Conservation (phyloP, 1,284 basidiomycete species). For the Cryptococcus floricola region DNA sequence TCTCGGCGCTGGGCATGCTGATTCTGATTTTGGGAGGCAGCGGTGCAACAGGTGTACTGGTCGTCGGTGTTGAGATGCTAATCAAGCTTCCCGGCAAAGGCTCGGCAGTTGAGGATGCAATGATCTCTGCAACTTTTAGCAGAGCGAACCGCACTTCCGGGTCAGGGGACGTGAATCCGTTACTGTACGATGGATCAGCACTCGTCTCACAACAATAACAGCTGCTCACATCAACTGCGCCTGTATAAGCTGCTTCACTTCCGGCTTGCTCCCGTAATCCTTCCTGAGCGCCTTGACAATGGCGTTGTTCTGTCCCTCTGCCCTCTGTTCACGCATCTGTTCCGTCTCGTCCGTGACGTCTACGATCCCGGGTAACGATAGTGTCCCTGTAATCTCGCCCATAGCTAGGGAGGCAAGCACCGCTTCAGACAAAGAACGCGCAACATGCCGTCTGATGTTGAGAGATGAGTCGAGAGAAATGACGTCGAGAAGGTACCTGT, state of each 20-base stretch:
- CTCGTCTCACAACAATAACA: constrained; percentile 1
- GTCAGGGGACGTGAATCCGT: constrained; percentile 58
- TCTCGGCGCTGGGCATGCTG: constrained; percentile 22
- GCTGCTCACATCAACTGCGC: constrained; percentile 26
- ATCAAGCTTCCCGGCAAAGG: constrained; percentile 81
- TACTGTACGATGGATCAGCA: constrained; percentile 11
- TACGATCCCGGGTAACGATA: constrained; percentile 27
- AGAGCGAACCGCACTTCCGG: constrained; percentile 85
- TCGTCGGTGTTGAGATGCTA: constrained; percentile 69
- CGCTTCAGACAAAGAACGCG: constrained; percentile 78
- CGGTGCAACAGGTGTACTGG: constrained; percentile 57
- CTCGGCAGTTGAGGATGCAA: constrained; percentile 77
- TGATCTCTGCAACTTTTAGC: constrained; percentile 85
- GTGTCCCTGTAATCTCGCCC: constrained; percentile 67
- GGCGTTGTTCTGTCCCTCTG: constrained; percentile 51
- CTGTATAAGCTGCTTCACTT: constrained; percentile 59
- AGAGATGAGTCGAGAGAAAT: constrained; percentile 82
- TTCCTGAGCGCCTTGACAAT: constrained; percentile 75
- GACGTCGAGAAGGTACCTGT: constrained; percentile 86
- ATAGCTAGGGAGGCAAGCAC: constrained; percentile 81
- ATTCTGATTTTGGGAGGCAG: constrained; percentile 42
- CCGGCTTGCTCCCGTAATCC: constrained; percentile 68
- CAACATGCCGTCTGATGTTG: constrained; percentile 76
- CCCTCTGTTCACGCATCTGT: constrained; percentile 23
- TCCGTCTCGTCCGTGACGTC: constrained; percentile 26